Percentiles rank a stretch among this genome's conserved stretches.
Conservation (phyloP, 2,329 filamentous ascomycete species). For the Arthroderma uncinatum region DNA sequence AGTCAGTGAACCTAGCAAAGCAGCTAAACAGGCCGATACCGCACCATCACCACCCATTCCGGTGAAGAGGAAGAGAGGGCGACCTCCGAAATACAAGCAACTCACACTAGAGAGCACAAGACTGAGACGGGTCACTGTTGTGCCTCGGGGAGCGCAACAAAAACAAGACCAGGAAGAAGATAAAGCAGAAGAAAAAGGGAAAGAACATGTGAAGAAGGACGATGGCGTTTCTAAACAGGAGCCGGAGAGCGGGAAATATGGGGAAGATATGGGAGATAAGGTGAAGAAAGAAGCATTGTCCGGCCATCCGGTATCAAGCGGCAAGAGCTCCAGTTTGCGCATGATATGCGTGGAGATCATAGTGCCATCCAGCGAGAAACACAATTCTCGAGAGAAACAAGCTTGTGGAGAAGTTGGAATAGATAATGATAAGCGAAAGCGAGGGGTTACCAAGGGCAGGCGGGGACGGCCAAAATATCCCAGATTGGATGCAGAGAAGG, state of each 20-base stretch:
- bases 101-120: not conserved
- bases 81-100: not conserved
- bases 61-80: not conserved
- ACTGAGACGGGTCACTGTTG: not conserved
- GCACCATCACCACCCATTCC: not conserved
- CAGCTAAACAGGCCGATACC: not conserved
- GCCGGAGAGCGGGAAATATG: not conserved
- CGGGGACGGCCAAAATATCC: not conserved
- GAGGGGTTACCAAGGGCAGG: not conserved
- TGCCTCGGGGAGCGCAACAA: not conserved
- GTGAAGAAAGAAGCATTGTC: not conserved
- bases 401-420: not conserved
- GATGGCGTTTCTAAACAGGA: not conserved
- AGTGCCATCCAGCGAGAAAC: not conserved
- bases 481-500: not conserved
- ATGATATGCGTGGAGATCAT: conserved; percentile 3
- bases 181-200: not conserved
- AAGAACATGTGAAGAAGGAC: not conserved
- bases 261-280: not conserved
- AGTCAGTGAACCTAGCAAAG: not conserved
- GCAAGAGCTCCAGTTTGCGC: not conserved
- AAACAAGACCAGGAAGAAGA: not conserved
- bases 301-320: not conserved
- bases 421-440: not conserved
- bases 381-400: not conserved